Base-by-base conservation (phyloP, 139 green algal genomes). In the Closterium sp. region DNA sequence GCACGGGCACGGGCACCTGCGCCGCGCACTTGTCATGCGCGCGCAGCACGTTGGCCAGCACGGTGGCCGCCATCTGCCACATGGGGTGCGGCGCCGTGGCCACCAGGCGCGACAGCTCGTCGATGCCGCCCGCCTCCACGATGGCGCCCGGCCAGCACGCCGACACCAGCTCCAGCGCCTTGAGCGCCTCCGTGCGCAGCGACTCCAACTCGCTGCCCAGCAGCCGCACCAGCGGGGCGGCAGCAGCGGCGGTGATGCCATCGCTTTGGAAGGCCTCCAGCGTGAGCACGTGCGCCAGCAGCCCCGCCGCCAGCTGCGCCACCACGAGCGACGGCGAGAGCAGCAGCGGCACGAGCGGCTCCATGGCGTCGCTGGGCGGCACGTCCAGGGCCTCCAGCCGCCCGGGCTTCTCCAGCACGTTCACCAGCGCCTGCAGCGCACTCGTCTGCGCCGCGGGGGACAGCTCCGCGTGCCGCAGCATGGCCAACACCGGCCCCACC, bases 1-100 rank as follows among this genome's bases (percentile, higher is more conserved):
- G 70, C 90, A 93, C 90, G 30, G 90, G 90, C 31, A 93, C 62
- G 1, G 90, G 85, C 79, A 93, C 90, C 13, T 62, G 90, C 85
- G 32, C 90, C 21, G 70, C 89, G 9, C 88, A 91, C 85, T 91
- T 73, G 87, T 90, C 90, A 19, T 31, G 24, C 30, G 90, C 30
- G 29, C 86, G 90, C 70, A 92, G 90, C 28, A 92, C 90, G 30
- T 90, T 90, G 29, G 90, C 70, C 90, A 92, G 90, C 70, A 92
- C 90, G 11, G 90, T 91, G 6, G 90, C 90, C 70, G 90, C 90
- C 32, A 88, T 79, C 90, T 92, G 90, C 90, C 90, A 92, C 86
- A 91, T 30, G 9, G 90, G 70, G 45, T 92, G 90, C 31, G 88
- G 88, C 24, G 85, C 85, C 22, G 85, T 93, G 19, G 90, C 85